These are phyloP conservation scores for Penicillium sclerotiorum DNA, from an alignment of 2,329 filamentous ascomycete genomes.

Conservation along the genomic window DNA sequence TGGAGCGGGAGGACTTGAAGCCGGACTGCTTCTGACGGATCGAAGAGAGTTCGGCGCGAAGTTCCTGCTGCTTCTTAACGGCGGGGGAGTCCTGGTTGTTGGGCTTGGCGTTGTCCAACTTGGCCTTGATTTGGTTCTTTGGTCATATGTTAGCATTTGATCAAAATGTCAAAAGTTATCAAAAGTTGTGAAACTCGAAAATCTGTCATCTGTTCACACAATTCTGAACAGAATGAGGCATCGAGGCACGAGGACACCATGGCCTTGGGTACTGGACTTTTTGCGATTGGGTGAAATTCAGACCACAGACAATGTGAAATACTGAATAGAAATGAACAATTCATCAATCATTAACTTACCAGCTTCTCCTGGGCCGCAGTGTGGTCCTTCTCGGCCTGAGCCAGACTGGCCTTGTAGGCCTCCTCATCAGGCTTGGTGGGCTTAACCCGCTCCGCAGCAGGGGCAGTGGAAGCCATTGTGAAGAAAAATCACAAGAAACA, in stretches of 20 bases:
- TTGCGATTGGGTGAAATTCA: background rate
- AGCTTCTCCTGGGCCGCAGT: constrained; percentile 72
- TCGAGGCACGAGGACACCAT: constrained; percentile 3
- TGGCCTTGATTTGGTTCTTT: constrained; percentile 83
- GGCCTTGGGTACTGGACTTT: background rate
- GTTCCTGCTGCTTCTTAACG: constrained; percentile 81
- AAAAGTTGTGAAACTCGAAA: background rate
- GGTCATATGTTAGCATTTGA: constrained; percentile 41
- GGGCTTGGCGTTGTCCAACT: constrained; percentile 80
- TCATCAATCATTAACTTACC: constrained; percentile 48
- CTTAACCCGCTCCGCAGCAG: constrained; percentile 53
- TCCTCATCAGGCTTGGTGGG: constrained; percentile 88
- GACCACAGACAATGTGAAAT: background rate
- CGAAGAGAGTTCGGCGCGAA: constrained; percentile 76
- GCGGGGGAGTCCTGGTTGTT: constrained; percentile 80
- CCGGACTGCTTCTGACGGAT: constrained; percentile 86
- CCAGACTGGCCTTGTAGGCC: constrained; percentile 75
- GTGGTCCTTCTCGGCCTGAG: constrained; percentile 84
- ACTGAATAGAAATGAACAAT: background rate
- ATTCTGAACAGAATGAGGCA: constrained; percentile 3
- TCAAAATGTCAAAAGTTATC: background rate
- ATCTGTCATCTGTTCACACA: too few relatives aligned
- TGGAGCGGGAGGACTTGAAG: constrained; percentile 78
- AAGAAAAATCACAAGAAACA: constrained; percentile 15
- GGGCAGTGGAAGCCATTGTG: constrained; percentile 38